phyloP scores from a whole-genome alignment of 306 rosid species.

The Cicer chorassanicum region DNA sequence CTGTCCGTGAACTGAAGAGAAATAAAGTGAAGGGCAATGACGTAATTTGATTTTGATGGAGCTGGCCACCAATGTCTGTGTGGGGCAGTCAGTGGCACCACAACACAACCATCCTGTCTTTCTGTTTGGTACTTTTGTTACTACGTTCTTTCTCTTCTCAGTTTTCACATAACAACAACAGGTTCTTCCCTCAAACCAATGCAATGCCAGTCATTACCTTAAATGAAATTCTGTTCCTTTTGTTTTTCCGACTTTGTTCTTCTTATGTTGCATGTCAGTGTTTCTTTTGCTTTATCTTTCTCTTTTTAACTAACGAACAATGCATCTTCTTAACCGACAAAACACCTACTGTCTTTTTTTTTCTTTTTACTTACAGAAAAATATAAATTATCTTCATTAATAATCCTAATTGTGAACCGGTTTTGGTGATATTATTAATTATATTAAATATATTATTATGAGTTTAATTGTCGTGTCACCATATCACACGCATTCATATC shows the following conservation, averaged over 20 bases:
- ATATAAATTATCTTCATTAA: background rate
- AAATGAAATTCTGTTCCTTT: slow-evolving; percentile 44
- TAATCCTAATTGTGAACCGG: background rate
- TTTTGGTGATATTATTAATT: slow-evolving; percentile 10
- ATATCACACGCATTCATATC: too few species aligned
- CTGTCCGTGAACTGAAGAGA: too few species aligned
- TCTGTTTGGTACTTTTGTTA: background rate
- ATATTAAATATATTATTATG: background rate
- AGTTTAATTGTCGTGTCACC: too few species aligned
- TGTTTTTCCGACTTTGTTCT: slow-evolving; percentile 40
- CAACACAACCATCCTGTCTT: background rate
- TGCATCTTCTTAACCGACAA: slow-evolving; percentile 26
- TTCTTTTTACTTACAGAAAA: too few species aligned
- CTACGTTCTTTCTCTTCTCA: background rate
- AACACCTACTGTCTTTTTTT: background rate
- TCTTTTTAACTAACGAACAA: background rate
- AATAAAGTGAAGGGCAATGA: too few species aligned
- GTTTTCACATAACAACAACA: slow-evolving; percentile 37
- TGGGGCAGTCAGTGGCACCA: too few species aligned
- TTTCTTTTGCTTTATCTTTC: background rate
- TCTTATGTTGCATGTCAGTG: slow-evolving; percentile 11
- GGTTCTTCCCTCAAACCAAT: slow-evolving; percentile 48
- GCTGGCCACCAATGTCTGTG: too few species aligned
- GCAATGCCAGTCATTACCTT: slow-evolving; percentile 58
- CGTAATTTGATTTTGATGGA: too few species aligned